Conservation (phyloP, 2,329 filamentous ascomycete genomes). For the Ilyonectria sp. region DNA sequence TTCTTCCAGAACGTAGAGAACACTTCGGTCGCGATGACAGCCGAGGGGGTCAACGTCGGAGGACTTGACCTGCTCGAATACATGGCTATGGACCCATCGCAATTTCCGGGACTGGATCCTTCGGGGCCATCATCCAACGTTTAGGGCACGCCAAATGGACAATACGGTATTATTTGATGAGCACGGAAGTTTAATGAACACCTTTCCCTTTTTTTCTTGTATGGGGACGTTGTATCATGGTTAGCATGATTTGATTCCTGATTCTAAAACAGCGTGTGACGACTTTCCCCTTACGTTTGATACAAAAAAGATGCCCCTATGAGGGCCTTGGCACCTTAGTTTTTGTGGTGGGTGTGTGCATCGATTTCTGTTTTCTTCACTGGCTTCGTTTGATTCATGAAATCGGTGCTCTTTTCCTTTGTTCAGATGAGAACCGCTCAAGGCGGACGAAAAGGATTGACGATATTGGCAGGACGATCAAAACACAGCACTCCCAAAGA, state of each 20-base stretch:
- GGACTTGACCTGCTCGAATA: constrained; percentile 78
- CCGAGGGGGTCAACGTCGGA: constrained; percentile 77
- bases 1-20: constrained; percentile 77
- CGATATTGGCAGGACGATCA: not conserved
- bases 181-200: not conserved
- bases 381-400: not conserved
- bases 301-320: not conserved
- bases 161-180: too few species aligned
- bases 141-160: not conserved
- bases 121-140: constrained; percentile 44
- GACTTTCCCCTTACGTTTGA: not conserved
- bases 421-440: not conserved
- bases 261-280: not conserved
- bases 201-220: not conserved
- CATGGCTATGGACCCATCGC: constrained; percentile 72
- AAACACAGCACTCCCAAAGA: constrained; percentile 18
- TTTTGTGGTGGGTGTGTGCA: not conserved
- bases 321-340: not conserved
- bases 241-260: constrained; percentile 14
- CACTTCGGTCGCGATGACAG: constrained; percentile 75
- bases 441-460: not conserved
- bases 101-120: constrained; percentile 56
- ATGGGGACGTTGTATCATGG: not conserved
- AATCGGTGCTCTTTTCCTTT: not conserved
- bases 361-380: not conserved